phyloP scores from a whole-genome alignment of 169 alveolate species.

The Cardiosporidium cionae region DNA sequence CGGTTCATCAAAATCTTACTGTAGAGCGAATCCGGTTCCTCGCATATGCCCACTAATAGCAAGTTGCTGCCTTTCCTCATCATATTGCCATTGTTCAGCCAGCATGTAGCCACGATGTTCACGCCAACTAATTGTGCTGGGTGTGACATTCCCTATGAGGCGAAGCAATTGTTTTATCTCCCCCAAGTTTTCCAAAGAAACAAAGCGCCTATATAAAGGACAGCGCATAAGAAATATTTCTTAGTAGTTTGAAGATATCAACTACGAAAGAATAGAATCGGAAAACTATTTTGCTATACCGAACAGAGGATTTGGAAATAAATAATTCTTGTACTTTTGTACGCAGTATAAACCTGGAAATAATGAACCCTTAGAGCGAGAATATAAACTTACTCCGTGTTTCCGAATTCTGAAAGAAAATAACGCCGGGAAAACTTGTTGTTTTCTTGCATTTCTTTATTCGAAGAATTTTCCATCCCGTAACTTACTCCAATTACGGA shows the following conservation, averaged over 20 bases:
- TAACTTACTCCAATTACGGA: background rate
- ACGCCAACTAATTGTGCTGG: background rate
- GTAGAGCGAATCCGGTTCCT: background rate
- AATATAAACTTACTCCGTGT: no score
- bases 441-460: background rate
- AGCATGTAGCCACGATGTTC: background rate
- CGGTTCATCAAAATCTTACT: no score
- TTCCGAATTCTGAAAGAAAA: background rate
- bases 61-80: background rate
- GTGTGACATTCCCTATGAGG: background rate
- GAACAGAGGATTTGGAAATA: no score
- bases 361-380: no score
- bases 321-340: no score
- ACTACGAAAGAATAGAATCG: no score
- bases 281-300: no score
- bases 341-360: no score
- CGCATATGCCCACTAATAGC: background rate
- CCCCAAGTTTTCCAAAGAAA: background rate
- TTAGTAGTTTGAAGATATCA: no score
- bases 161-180: background rate
- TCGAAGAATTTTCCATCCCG: background rate
- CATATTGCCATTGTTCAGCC: background rate
- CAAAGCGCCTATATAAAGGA: no score
- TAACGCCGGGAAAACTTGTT: background rate
- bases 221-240: no score